These are phyloP conservation scores for Paramecium sonneborni DNA, from an alignment of 73 alveolate genomes.

Conservation along the genomic window DNA sequence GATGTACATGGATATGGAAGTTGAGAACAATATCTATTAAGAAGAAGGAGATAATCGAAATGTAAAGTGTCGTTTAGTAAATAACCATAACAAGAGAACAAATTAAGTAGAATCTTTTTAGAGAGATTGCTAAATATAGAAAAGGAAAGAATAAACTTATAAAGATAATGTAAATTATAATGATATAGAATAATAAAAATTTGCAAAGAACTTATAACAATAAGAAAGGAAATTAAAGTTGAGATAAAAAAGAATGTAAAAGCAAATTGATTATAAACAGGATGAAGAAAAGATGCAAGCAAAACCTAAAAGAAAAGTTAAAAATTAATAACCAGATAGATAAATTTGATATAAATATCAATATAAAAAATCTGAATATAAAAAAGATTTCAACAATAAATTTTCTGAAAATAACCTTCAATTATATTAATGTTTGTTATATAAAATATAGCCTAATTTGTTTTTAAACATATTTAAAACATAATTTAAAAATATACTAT, in stretches of 20 bases:
- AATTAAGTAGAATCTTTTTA: not conserved
- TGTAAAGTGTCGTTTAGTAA: not conserved
- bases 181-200: not conserved
- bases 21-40: not conserved
- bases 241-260: not conserved
- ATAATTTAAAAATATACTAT: not conserved
- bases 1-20: not conserved
- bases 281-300: not conserved
- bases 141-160: not conserved
- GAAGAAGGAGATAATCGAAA: not conserved
- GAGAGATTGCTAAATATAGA: not conserved
- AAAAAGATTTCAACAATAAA: too few species aligned
- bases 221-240: not conserved
- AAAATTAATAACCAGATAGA: not conserved
- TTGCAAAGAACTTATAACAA: not conserved
- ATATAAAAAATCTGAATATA: not conserved
- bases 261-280: not conserved
- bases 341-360: not conserved
- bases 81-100: not conserved
- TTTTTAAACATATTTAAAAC: not conserved
- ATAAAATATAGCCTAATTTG: not conserved
- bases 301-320: not conserved
- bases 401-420: too few species aligned
- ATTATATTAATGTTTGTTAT: too few species aligned
- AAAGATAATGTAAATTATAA: not conserved